Base-by-base conservation (phyloP, 306 rosid genomes). In the Lathyrus oleraceus region DNA sequence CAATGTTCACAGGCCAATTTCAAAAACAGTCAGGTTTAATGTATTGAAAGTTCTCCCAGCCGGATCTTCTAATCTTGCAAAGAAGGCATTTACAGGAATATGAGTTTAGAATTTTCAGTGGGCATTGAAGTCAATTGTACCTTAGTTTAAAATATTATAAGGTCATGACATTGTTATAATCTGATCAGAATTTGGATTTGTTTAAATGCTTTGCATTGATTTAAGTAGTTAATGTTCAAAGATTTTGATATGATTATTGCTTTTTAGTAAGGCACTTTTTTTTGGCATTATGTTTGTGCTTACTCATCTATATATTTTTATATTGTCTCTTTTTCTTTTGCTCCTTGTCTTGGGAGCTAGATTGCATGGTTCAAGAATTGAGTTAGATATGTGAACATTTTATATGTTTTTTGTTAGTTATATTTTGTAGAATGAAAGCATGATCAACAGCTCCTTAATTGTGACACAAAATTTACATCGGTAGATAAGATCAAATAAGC, bases 41-140 rank as follows among this genome's bases (percentile, higher is more conserved):
- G 58, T 20, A 52, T 52, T 52, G 58, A 52, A 52, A 19, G 58
- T 52, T 6, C 20, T 52, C 58, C 58, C 58, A 4, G 58, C 58
- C 1, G 58, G 58, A 9, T 52, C 58, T 19, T 19, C 58, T 19
- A 20, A 13, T 52, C 28, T 25, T 52, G 58, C 58, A 4, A 52
- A 52, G 58, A 52, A 52, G 58, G 58, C 58, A 0, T 52, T 52
- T 20, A 19, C 58, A 52, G 58, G 58, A 52, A 4, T 52, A 4
- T 52, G 30, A 52, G n/a, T n/a, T n/a, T n/a, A n/a, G n/a, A 51
- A 51, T 51, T n/a, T 17, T 51, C 13, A 17, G 57, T 19, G 25
- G 19, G 5, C 5, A 2, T 17, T n/a, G n/a, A n/a, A n/a, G n/a
- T n/a, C n/a, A n/a, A n/a, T n/a, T n/a, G n/a, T n/a, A n/a, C n/a